Percentiles rank a stretch among this genome's conserved stretches.
phyloP scores from a whole-genome alignment of 495 filamentous ascomycete species.

The Penicillium nucicola region DNA sequence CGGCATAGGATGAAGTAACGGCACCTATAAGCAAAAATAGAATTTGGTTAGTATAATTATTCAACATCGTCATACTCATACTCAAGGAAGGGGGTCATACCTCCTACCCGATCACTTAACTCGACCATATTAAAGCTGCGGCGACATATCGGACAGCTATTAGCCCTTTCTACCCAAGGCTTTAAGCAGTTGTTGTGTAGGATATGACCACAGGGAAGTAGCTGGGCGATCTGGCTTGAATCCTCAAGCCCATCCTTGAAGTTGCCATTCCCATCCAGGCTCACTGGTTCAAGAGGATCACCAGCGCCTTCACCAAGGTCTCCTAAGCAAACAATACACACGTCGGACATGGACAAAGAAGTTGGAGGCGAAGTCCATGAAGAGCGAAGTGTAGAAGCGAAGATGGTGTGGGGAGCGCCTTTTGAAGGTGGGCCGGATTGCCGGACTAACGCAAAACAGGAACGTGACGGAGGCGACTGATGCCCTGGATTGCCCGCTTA shows the following conservation, averaged over 20 bases:
- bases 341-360: slow-evolving; percentile 72
- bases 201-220: slow-evolving; percentile 78
- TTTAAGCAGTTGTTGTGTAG: slow-evolving; percentile 88
- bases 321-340: slow-evolving; percentile 95
- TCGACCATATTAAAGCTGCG: slow-evolving; percentile 86
- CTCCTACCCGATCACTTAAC: slow-evolving; percentile 71
- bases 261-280: slow-evolving; percentile 35
- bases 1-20: slow-evolving; percentile 73
- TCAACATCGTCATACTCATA: not conserved
- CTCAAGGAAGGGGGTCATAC: slow-evolving; percentile 48
- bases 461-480: slow-evolving; percentile 44
- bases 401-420: slow-evolving; percentile 41
- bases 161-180: slow-evolving; percentile 92
- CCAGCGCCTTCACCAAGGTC: slow-evolving; percentile 67
- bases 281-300: slow-evolving; percentile 46
- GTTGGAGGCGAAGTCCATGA: slow-evolving; percentile 42
- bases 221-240: slow-evolving; percentile 56
- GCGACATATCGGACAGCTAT: slow-evolving; percentile 96
- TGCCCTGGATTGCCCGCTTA: not conserved
- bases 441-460: slow-evolving; percentile 45
- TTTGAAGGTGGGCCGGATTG: slow-evolving; percentile 44
- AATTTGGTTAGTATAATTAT: slow-evolving; percentile 3
- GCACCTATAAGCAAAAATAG: slow-evolving; percentile 50
- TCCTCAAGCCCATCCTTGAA: slow-evolving; percentile 37
- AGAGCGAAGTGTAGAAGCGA: slow-evolving; percentile 31